A percentile compares a stretch with the other conserved stretches of the same genome.
Conservation (phyloP, 164 flowering plant genomes). For the Nymphaea colorata region DNA sequence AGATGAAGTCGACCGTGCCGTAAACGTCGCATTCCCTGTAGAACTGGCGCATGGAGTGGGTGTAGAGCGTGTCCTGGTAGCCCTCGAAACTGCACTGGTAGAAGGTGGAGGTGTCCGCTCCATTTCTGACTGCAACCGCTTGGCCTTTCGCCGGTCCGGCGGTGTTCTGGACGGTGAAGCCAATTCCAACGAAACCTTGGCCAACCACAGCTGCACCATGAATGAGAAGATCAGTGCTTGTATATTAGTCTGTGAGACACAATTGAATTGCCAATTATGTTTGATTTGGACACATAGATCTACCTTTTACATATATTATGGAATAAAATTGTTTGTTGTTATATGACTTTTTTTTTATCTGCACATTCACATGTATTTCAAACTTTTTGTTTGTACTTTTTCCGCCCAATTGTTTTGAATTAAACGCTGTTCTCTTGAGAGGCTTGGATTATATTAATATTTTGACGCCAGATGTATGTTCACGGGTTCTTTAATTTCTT, state of each 20-base stretch:
- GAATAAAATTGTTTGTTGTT: background rate
- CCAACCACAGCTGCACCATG: slow-evolving; percentile 1
- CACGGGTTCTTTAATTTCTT: too few relatives aligned
- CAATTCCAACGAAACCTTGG: slow-evolving; percentile 1
- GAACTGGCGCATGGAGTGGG: slow-evolving; percentile 6
- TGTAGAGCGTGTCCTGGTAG: slow-evolving; percentile 8
- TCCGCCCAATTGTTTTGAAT: too few relatives aligned
- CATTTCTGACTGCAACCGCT: slow-evolving; percentile 2
- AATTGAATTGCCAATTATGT: background rate
- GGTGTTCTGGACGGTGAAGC: slow-evolving; percentile 1
- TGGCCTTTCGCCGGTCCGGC: slow-evolving; percentile 1
- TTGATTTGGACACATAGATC: background rate
- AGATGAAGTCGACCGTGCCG: slow-evolving; percentile 5
- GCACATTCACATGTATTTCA: too few relatives aligned
- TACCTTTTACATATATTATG: background rate
- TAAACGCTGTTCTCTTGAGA: too few relatives aligned
- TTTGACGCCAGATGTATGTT: too few relatives aligned
- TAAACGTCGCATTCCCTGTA: slow-evolving; percentile 6
- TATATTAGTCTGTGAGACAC: background rate
- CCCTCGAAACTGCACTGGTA: slow-evolving; percentile 5
- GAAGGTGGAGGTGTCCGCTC: background rate
- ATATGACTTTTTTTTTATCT: background rate
- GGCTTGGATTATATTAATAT: too few relatives aligned
- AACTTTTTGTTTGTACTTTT: too few relatives aligned
- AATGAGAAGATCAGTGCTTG: background rate